Percentiles rank a stretch among this genome's conserved stretches.
These are phyloP conservation scores for Fomitopsis schrenkii DNA, from an alignment of 1,284 basidiomycete genomes.

Conservation along the genomic window DNA sequence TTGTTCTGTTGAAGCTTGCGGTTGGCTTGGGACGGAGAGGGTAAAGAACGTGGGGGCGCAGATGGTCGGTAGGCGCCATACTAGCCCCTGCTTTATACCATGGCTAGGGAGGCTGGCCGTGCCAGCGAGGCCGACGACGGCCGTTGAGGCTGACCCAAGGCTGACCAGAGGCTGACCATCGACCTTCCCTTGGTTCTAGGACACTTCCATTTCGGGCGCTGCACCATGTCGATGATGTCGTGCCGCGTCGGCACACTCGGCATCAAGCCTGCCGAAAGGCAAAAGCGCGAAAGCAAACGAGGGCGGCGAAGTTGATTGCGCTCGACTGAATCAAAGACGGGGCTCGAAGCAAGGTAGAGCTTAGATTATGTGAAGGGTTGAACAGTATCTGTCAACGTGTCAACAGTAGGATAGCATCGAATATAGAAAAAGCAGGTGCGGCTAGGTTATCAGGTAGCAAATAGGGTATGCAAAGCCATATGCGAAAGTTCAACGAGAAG, in stretches of 20 bases:
- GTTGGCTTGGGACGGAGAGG: constrained; percentile 1
- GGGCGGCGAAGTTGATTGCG: too few relatives aligned
- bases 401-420: constrained; percentile 2
- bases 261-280: too few relatives aligned
- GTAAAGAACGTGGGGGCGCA: not conserved
- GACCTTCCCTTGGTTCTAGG: not conserved
- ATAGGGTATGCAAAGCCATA: constrained; percentile 25
- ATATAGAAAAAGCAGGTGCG: not conserved
- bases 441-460: constrained; percentile 20
- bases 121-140: not conserved
- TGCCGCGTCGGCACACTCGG: not conserved
- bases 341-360: not conserved
- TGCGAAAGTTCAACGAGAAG: constrained; percentile 11
- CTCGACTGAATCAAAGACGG: too few relatives aligned
- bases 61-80: not conserved
- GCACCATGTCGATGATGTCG: not conserved
- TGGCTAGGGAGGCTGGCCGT: not conserved
- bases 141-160: not conserved
- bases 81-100: not conserved
- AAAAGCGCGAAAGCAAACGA: too few relatives aligned
- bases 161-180: not conserved
- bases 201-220: not conserved
- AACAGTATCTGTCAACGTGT: not conserved
- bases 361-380: not conserved
- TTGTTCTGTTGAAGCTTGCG: constrained; percentile 4